These are phyloP conservation scores for Colletotrichum spaethianum DNA, from an alignment of 2,329 filamentous ascomycete species.

Conservation along the genomic window DNA sequence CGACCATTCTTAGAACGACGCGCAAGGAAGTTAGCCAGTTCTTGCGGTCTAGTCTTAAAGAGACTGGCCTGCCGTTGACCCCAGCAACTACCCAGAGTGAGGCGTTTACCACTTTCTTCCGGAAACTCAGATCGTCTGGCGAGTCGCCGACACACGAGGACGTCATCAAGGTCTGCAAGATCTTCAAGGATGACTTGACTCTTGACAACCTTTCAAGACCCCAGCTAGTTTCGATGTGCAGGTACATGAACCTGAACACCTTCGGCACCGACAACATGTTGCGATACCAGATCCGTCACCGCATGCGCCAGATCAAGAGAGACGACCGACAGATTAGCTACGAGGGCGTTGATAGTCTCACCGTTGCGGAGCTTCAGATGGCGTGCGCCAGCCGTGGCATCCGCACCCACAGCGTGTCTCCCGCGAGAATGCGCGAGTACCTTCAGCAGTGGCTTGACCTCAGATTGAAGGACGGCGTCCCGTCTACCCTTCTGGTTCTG, in stretches of 20 bases:
- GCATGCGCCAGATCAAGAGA: conserved; percentile 99
- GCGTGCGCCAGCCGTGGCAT: conserved; percentile 94
- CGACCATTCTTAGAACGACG: conserved; percentile 83
- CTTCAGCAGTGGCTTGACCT: conserved; percentile 95
- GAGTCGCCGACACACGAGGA: conserved; percentile 90
- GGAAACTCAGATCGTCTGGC: conserved; percentile 92
- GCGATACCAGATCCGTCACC: conserved; percentile 95
- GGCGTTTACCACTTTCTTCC: conserved; percentile 97
- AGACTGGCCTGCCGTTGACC: conserved; percentile 93
- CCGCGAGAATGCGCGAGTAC: conserved; percentile 88
- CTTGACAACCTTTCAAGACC: conserved; percentile 96
- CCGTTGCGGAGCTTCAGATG: conserved; percentile 92
- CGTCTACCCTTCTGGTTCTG: conserved; percentile 93
- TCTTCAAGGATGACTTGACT: conserved; percentile 97
- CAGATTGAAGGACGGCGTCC: conserved; percentile 93
- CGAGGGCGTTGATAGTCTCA: conserved; percentile 93
- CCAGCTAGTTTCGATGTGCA: conserved; percentile 96
- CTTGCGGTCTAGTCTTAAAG: conserved; percentile 87
- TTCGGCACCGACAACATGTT: conserved; percentile 99
- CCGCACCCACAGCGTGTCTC: conserved; percentile 91
- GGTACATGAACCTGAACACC: conserved; percentile 97
- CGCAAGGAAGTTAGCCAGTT: conserved; percentile 95
- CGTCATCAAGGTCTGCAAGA: conserved; percentile 98
- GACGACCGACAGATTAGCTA: conserved; percentile 95
- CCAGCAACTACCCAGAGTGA: conserved; percentile 88